Percentiles rank a stretch among this genome's conserved stretches.
These are phyloP conservation scores for Fusarium aywerte DNA, from an alignment of 2,329 filamentous ascomycete genomes.

Conservation along the genomic window DNA sequence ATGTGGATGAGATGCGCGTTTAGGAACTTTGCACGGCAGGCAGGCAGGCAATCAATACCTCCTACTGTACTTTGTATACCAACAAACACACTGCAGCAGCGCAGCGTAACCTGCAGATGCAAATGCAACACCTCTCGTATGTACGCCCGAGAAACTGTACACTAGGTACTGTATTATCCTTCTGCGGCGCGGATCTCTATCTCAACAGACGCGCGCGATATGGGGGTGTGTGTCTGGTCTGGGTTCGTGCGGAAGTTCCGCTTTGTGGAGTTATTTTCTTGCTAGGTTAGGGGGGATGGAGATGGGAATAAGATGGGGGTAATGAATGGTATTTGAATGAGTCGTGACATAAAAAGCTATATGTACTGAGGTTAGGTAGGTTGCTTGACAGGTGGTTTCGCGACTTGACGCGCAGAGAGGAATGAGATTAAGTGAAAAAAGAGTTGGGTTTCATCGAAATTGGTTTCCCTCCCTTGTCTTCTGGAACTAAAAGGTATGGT, in stretches of 20 bases:
- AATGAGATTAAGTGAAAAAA: background rate
- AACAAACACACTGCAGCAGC: no score
- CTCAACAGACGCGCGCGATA: constrained; percentile 13
- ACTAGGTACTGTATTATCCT: background rate
- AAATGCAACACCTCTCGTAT: background rate
- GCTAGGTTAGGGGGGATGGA: background rate
- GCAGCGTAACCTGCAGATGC: background rate
- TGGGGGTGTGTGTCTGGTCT: constrained; percentile 9
- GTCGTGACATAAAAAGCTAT: background rate
- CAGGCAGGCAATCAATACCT: no score
- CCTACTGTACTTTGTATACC: no score
- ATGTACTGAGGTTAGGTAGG: background rate
- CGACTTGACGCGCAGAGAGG: background rate
- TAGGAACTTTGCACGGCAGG: background rate
- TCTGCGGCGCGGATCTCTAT: constrained; percentile 30
- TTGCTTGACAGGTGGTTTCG: background rate
- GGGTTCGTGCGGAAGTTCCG: constrained; percentile 32
- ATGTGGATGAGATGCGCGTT: background rate
- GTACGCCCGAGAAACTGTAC: no score
- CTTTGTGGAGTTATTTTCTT: constrained; percentile 26
- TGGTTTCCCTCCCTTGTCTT: constrained; percentile 20
- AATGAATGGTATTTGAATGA: background rate
- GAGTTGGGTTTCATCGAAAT: constrained; percentile 14
- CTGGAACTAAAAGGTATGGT: no score
- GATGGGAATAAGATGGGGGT: constrained; percentile 18